phyloP scores from a whole-genome alignment of 345 rosid genomes.

The Eucalyptus marginata region DNA sequence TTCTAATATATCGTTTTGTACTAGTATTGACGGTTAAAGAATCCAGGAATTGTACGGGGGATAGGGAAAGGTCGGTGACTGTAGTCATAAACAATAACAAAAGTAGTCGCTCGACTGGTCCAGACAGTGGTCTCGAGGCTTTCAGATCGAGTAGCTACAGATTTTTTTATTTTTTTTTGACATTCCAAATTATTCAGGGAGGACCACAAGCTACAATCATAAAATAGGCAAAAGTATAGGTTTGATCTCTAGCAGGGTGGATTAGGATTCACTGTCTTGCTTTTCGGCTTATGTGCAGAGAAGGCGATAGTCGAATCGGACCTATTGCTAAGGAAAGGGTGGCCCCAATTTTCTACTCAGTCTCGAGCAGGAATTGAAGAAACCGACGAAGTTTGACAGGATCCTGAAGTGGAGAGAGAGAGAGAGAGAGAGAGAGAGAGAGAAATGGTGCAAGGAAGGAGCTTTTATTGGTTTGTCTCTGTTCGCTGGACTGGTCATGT shows the following conservation, averaged over 20 bases:
- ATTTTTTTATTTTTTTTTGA: neutral
- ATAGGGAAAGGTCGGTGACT: neutral
- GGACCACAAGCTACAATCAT: neutral
- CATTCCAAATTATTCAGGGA: neutral
- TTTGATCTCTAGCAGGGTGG: neutral
- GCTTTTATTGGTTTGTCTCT: neutral
- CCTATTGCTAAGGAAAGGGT: neutral
- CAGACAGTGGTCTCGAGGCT: neutral
- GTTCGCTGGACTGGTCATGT: neutral
- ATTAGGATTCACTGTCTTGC: neutral
- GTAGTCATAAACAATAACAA: neutral
- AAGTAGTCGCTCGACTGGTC: neutral
- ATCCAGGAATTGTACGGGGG: neutral
- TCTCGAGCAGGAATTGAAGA: neutral
- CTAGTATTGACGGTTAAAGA: neutral
- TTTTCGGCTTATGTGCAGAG: neutral
- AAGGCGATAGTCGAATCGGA: neutral
- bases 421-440: neutral
- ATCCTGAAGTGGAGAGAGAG: neutral
- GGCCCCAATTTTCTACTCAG: neutral
- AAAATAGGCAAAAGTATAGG: neutral
- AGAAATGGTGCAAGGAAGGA: neutral
- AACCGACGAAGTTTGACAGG: neutral
- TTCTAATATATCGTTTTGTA: neutral
- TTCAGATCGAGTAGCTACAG: neutral